phyloP scores from a whole-genome alignment of 179 eudicot genomes.

The Amaranthus tricolor region DNA sequence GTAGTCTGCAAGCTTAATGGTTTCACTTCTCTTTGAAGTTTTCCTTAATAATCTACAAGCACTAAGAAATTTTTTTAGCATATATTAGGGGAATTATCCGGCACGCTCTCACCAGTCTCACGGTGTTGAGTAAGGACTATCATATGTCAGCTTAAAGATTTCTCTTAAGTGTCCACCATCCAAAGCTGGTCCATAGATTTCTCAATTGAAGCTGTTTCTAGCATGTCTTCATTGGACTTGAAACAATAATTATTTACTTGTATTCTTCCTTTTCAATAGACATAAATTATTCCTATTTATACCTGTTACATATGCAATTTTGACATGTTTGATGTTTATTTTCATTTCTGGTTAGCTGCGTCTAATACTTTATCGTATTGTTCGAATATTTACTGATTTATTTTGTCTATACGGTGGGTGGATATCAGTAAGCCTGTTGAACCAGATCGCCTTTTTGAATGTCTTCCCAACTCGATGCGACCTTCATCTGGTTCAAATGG shows the following conservation, averaged over 20 bases:
- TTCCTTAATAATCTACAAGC: too few species aligned
- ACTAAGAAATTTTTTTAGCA: too few species aligned
- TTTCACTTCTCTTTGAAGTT: too few species aligned
- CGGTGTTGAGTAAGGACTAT: not conserved
- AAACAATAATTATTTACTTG: not conserved
- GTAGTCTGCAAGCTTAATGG: too few species aligned
- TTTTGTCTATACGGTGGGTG: conserved; percentile 15
- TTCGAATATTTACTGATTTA: not conserved
- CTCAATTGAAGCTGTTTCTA: not conserved
- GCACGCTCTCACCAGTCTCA: too few species aligned
- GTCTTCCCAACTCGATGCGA: conserved; percentile 82
- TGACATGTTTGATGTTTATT: not conserved
- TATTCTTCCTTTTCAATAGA: not conserved
- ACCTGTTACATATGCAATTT: not conserved
- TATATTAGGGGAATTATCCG: too few species aligned
- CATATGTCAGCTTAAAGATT: not conserved
- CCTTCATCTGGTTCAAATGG: conserved; percentile 84
- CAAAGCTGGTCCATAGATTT: not conserved
- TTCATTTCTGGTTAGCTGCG: not conserved
- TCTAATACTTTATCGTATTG: not conserved
- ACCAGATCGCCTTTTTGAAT: conserved; percentile 92
- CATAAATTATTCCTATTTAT: not conserved
- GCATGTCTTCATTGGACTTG: not conserved
- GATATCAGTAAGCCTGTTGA: conserved; percentile 87
- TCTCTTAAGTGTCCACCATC: not conserved